Base-by-base conservation (phyloP, 148 eudicot species). In the Pharnaceum exiguum region DNA sequence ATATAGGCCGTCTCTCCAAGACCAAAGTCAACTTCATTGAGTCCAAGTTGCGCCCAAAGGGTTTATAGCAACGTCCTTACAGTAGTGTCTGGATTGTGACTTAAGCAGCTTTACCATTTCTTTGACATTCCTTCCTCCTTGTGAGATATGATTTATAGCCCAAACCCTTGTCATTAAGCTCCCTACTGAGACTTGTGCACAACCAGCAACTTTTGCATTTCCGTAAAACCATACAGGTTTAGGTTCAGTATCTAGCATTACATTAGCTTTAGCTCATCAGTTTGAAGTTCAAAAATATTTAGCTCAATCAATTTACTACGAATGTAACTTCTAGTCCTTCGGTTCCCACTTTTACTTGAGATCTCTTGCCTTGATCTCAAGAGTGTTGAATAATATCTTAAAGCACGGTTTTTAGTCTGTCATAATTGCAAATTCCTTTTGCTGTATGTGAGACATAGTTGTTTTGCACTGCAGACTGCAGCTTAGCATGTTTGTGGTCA, bases 11-110 rank as follows among this genome's bases (percentile, higher is more conserved):
- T 82, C 37, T 55, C 72, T 9, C 93, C 96, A 21, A 82, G 54
- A 38, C 96, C 96, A 49, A 89, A 78, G 77, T 89, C 96, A 70
- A 89, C 81, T 55, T 52, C 51, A n/a, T 89, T 89, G 0, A 85
- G 73, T 35, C 93, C 96, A 46, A 89, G 64, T 57, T 79, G 76
- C 49, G 96, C 80, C 96, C 96, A 89, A 39, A 85, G 87, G 1
- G 93, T 75, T 54, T 82, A 25, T 13, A 89, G 71, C 60, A 89
- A 40, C 28, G 82, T 89, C 1, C 96, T 89, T 0, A 85, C 96
- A 23, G 67, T 84, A 52, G 84, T 52, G 64, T 66, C 67, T 40
- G 71, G 70, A 17, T 23, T 65, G 65, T 50, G 57, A 46, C 82
- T 75, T 75, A 89, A n/a, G 93, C 27, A 66, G 44, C 67, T 76